phyloP scores from a whole-genome alignment of 2,329 filamentous ascomycete species.

The Pochonia chlamydosporia region DNA sequence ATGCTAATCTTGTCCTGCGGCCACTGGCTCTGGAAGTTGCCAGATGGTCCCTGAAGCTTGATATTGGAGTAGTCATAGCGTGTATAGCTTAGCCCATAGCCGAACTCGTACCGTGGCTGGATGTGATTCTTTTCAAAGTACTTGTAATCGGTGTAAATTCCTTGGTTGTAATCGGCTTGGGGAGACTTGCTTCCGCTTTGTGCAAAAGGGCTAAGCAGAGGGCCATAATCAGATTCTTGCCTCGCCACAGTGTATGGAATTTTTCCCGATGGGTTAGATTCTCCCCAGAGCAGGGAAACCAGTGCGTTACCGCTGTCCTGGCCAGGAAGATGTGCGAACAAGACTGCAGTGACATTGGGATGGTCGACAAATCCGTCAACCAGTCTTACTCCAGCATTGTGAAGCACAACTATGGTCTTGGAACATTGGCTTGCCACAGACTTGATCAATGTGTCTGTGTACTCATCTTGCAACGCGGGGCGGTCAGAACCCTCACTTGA shows the following conservation, averaged over 20 bases:
- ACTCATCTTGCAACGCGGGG: slow-evolving; percentile 58
- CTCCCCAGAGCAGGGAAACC: slow-evolving; percentile 50
- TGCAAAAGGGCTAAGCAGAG: slow-evolving; percentile 29
- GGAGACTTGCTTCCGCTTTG: slow-evolving; percentile 43
- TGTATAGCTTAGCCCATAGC: slow-evolving; percentile 50
- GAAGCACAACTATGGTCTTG: slow-evolving; percentile 59
- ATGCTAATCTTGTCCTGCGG: slow-evolving; percentile 33
- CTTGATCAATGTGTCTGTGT: slow-evolving; percentile 51
- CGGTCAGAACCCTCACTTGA: slow-evolving; percentile 67
- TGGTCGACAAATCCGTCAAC: slow-evolving; percentile 58
- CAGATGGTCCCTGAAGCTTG: slow-evolving; percentile 19
- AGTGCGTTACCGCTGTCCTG: slow-evolving; percentile 54
- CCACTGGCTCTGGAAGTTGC: slow-evolving; percentile 22
- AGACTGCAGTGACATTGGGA: slow-evolving; percentile 55
- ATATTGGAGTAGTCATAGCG: slow-evolving; percentile 43
- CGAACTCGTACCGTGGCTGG: slow-evolving; percentile 46
- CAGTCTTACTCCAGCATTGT: slow-evolving; percentile 53
- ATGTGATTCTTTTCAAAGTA: slow-evolving; percentile 44
- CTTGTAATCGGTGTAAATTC: slow-evolving; percentile 46
- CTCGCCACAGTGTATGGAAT: slow-evolving; percentile 56
- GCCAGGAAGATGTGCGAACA: slow-evolving; percentile 58
- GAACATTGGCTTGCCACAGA: slow-evolving; percentile 53
- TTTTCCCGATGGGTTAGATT: slow-evolving; percentile 48
- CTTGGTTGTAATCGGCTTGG: slow-evolving; percentile 45
- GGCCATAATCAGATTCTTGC: slow-evolving; percentile 48